A percentile compares a stretch with the other conserved stretches of the same genome.
Conservation (phyloP, 495 filamentous ascomycete species). For the Xylaria scruposa region DNA sequence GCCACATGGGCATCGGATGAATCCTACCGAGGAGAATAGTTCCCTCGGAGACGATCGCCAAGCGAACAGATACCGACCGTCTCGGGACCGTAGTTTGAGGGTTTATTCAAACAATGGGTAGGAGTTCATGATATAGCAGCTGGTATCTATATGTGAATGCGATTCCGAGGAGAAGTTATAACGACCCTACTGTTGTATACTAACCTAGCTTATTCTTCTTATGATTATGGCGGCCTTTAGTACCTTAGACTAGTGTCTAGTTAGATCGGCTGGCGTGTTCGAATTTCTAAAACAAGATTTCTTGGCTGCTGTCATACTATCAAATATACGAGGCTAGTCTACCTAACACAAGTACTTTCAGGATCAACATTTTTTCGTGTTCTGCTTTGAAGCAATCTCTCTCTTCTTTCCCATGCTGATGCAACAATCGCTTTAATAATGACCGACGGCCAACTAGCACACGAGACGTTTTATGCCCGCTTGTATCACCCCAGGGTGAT, state of each 20-base stretch:
- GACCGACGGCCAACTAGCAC: not conserved
- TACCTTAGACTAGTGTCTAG: not conserved
- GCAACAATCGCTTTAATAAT: not conserved
- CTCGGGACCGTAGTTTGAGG: not conserved
- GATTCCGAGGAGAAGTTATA: not conserved
- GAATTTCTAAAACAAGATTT: conserved; percentile 5
- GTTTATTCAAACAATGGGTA: not conserved
- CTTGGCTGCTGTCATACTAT: conserved; percentile 7
- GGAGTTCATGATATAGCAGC: not conserved
- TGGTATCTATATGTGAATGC: conserved; percentile 2
- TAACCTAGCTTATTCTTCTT: not conserved
- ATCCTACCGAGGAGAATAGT: conserved; percentile 15
- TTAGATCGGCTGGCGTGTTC: conserved; percentile 1
- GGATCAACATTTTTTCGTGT: not conserved
- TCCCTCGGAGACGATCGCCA: conserved; percentile 7
- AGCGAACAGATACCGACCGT: not conserved
- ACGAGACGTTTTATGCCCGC: not conserved
- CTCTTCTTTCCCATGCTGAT: not conserved
- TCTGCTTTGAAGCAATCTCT: not conserved
- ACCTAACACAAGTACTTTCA: not conserved
- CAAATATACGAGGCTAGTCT: not conserved
- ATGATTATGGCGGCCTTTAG: not conserved
- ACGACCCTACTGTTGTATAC: not conserved
- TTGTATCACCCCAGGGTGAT: not conserved
- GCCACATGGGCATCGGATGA: conserved; percentile 13